Percentiles rank a stretch among this genome's conserved stretches.
phyloP scores from a whole-genome alignment of 1,284 basidiomycete species.

The Moesziomyces parantarcticus region DNA sequence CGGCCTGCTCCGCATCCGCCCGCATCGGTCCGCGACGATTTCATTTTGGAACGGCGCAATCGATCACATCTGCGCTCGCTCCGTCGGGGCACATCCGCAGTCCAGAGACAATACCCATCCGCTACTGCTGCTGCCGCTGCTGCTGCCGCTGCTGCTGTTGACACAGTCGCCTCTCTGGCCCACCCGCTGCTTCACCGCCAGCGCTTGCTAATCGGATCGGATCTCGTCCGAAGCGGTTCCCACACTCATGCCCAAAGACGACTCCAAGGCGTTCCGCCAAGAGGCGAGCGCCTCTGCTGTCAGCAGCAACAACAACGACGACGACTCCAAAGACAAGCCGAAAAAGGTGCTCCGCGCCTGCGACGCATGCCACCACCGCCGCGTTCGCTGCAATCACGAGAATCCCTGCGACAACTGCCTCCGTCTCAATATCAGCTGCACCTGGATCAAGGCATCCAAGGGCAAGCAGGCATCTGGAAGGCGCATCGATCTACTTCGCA shows the following conservation, averaged over 20 bases:
- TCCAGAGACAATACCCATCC: neutral
- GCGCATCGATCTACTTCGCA: constrained; percentile 47
- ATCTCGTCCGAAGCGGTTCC: neutral
- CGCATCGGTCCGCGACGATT: neutral
- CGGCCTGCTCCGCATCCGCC: neutral
- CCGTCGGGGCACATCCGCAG: neutral
- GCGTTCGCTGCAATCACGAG: constrained; percentile 57
- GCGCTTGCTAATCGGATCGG: too few species aligned
- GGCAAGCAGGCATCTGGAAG: constrained; percentile 52
- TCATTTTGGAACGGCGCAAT: neutral
- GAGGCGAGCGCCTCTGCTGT: constrained; percentile 12
- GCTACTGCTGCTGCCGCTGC: too few species aligned
- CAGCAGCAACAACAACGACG: constrained; percentile 17
- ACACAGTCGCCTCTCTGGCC: too few species aligned
- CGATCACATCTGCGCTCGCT: neutral
- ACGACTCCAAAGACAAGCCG: constrained; percentile 37
- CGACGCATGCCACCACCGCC: constrained; percentile 49
- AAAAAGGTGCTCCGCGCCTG: constrained; percentile 49
- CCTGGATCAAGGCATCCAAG: constrained; percentile 57
- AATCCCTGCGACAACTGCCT: constrained; percentile 59
- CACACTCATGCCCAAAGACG: constrained; percentile 39
- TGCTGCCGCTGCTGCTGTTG: neutral
- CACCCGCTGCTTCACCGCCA: too few species aligned
- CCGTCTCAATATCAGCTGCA: constrained; percentile 57
- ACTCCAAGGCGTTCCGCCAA: constrained; percentile 21